Conservation (phyloP, 371 early-diverging fungal species). For the Syncephalastrum sp. region DNA sequence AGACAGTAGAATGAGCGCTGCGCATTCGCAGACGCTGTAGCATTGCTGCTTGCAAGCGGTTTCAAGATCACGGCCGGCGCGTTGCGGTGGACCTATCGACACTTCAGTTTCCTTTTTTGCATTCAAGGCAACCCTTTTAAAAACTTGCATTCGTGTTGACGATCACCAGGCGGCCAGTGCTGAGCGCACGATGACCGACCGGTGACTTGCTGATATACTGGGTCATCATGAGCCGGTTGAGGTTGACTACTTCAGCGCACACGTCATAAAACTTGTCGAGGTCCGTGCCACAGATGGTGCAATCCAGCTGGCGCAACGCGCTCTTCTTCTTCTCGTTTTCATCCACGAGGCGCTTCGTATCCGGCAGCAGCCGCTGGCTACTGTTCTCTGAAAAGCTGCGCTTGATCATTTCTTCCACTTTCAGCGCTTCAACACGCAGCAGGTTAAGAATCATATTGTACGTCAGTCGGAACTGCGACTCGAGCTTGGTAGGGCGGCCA, state of each 20-base stretch:
- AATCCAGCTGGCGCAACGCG: slow-evolving; percentile 67
- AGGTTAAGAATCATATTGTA: slow-evolving; percentile 99
- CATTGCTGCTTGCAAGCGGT: slow-evolving; percentile 28
- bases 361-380: slow-evolving; percentile 80
- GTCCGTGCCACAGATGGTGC: slow-evolving; percentile 82
- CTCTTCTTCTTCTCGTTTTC: slow-evolving; percentile 60
- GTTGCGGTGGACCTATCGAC: slow-evolving; percentile 56
- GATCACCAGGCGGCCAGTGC: slow-evolving; percentile 71
- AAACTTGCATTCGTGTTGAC: slow-evolving; percentile 62
- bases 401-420: slow-evolving; percentile 98
- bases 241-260: slow-evolving; percentile 54
- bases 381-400: slow-evolving; percentile 95
- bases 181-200: slow-evolving; percentile 62
- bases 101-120: too few relatives aligned
- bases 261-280: slow-evolving; percentile 72
- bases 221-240: slow-evolving; percentile 59
- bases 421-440: slow-evolving; percentile 95
- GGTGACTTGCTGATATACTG: slow-evolving; percentile 61
- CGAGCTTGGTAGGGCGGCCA: slow-evolving; percentile 88
- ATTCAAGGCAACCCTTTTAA: too few relatives aligned
- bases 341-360: slow-evolving; percentile 59
- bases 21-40: slow-evolving; percentile 23
- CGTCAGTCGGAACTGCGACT: slow-evolving; percentile 96
- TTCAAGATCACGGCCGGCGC: slow-evolving; percentile 67
- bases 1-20: slow-evolving; percentile 53